A percentile compares a stretch with the other conserved stretches of the same genome.
Evolutionary conservation across 2,329 filamentous ascomycete genomes (phyloP).

Genomic region (Monosporascus sp.): DNA sequence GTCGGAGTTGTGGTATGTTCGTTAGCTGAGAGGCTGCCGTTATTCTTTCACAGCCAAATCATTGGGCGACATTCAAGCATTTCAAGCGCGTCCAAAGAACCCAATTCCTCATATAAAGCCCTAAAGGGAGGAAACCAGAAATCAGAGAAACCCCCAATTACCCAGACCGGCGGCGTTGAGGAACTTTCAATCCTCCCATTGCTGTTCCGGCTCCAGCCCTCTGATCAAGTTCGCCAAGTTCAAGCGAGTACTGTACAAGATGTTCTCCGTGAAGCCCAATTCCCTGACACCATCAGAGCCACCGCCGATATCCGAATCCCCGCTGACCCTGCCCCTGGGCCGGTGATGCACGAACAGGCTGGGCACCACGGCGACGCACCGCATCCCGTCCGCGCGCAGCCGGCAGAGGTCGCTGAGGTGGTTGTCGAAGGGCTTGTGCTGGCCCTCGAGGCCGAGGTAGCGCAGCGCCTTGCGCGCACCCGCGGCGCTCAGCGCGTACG

Average conservation of each 20-base stretch:
- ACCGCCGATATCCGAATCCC: constrained; percentile 27
- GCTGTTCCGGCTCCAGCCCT: constrained; percentile 19
- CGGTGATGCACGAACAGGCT: constrained; percentile 30
- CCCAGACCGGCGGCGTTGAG: too few relatives aligned
- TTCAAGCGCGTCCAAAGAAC: too few relatives aligned
- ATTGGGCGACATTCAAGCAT: too few relatives aligned
- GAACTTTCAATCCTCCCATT: constrained; percentile 11
- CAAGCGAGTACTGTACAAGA: constrained; percentile 25
- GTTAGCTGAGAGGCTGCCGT: too few relatives aligned
- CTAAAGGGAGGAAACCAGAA: too few relatives aligned
- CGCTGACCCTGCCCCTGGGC: constrained; percentile 19
- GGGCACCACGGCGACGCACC: constrained; percentile 29
- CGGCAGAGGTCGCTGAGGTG: constrained; percentile 32
- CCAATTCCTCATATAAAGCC: too few relatives aligned
- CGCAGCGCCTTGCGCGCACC: constrained; percentile 29
- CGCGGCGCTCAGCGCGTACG: constrained; percentile 28
- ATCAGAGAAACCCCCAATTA: too few relatives aligned
- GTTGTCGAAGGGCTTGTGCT: constrained; percentile 28
- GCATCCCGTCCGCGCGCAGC: constrained; percentile 19
- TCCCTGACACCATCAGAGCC: constrained; percentile 18
- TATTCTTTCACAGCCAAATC: too few relatives aligned
- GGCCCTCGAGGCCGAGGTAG: constrained; percentile 28
- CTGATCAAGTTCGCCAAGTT: constrained; percentile 26
- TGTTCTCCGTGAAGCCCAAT: constrained; percentile 25
- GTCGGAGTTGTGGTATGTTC: too few relatives aligned